These are phyloP conservation scores for Fusarium temperatum DNA, from an alignment of 2,329 filamentous ascomycete genomes.

Conservation along the genomic window DNA sequence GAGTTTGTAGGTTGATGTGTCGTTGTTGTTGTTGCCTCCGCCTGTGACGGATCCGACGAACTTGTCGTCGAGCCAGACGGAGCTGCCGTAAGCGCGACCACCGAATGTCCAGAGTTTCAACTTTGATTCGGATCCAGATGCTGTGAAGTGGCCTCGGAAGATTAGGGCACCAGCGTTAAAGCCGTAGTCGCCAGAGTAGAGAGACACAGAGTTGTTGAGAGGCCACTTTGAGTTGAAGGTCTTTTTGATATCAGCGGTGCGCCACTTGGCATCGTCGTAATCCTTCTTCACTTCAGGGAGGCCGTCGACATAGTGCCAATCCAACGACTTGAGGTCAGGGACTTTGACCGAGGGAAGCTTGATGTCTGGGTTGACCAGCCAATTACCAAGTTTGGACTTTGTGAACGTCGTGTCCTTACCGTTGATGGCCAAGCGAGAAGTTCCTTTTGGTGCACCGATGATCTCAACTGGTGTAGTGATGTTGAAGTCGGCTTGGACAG, in stretches of 20 bases:
- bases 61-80: slow-evolving; percentile 70
- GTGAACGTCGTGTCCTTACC: slow-evolving; percentile 49
- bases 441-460: slow-evolving; percentile 65
- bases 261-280: slow-evolving; percentile 78
- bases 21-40: slow-evolving; percentile 56
- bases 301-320: slow-evolving; percentile 76
- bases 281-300: slow-evolving; percentile 71
- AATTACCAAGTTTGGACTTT: slow-evolving; percentile 54
- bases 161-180: slow-evolving; percentile 75
- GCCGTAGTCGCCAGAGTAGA: slow-evolving; percentile 78
- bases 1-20: slow-evolving; percentile 66
- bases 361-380: slow-evolving; percentile 60
- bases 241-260: slow-evolving; percentile 62
- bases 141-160: slow-evolving; percentile 75
- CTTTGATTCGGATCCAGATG: slow-evolving; percentile 66
- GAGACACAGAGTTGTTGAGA: slow-evolving; percentile 70
- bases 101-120: slow-evolving; percentile 71
- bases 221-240: slow-evolving; percentile 68
- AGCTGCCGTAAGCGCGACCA: slow-evolving; percentile 72
- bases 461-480: slow-evolving; percentile 73
- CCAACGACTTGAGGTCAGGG: slow-evolving; percentile 62
- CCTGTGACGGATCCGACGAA: slow-evolving; percentile 74
- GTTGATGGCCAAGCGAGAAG: slow-evolving; percentile 53
- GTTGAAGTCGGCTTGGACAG: slow-evolving; percentile 77
- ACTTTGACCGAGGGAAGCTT: slow-evolving; percentile 63